Percentiles rank a stretch among this genome's conserved stretches.
These are phyloP conservation scores for Collybiopsis luxurians DNA, from an alignment of 768 basidiomycete genomes.

Conservation along the genomic window DNA sequence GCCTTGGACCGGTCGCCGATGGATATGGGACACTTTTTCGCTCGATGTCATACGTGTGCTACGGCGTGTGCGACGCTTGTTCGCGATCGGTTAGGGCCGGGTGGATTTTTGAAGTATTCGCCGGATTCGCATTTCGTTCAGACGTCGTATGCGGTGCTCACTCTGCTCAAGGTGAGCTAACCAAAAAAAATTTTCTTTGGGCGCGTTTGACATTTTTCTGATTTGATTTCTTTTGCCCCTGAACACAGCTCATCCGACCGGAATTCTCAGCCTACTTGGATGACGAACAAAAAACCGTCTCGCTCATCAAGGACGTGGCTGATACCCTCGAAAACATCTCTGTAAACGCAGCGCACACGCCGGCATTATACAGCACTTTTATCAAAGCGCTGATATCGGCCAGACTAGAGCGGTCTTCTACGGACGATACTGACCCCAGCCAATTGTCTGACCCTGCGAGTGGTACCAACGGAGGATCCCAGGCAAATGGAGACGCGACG, in stretches of 20 bases:
- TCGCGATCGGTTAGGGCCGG: slow-evolving; percentile 75
- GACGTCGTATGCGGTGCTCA: slow-evolving; percentile 89
- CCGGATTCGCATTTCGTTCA: slow-evolving; percentile 93
- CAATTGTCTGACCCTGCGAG: no score
- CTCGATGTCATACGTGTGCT: slow-evolving; percentile 71
- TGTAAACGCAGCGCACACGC: slow-evolving; percentile 80
- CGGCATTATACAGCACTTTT: slow-evolving; percentile 85
- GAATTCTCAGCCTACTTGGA: slow-evolving; percentile 79
- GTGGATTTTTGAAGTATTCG: slow-evolving; percentile 76
- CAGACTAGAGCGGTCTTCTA: slow-evolving; percentile 26
- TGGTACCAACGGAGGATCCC: no score
- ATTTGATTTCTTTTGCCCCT: no score
- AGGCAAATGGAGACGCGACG: no score
- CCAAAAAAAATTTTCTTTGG: slow-evolving; percentile 4
- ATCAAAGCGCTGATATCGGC: slow-evolving; percentile 74
- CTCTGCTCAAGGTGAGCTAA: slow-evolving; percentile 76
- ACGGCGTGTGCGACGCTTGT: slow-evolving; percentile 68
- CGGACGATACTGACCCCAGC: no score
- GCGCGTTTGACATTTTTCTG: no score
- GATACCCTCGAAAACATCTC: slow-evolving; percentile 76
- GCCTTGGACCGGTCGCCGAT: slow-evolving; percentile 77
- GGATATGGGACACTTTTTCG: slow-evolving; percentile 83
- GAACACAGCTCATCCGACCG: slow-evolving; percentile 78
- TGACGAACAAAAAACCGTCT: slow-evolving; percentile 67
- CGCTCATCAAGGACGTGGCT: slow-evolving; percentile 77